Conservation (phyloP, 2,329 filamentous ascomycete species). For the Diaporthe sp. region DNA sequence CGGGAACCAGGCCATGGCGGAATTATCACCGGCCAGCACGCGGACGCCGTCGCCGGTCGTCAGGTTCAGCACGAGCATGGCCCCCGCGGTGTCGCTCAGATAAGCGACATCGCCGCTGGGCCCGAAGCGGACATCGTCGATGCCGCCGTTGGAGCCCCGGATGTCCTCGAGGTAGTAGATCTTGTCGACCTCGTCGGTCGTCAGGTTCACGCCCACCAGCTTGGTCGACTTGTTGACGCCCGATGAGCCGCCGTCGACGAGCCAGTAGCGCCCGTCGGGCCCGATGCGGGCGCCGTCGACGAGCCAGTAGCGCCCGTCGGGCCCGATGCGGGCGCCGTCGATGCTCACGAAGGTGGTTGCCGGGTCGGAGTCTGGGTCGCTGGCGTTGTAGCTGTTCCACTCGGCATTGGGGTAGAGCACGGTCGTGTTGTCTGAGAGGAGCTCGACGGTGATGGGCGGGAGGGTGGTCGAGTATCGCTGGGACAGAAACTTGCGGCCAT, state of each 20-base stretch:
- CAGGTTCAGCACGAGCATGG: conserved; percentile 21
- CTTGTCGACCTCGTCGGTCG: conserved; percentile 49
- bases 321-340: conserved; percentile 49
- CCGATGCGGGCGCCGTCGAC: conserved; percentile 51
- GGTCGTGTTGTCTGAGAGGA: conserved; percentile 42
- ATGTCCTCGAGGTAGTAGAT: conserved; percentile 52
- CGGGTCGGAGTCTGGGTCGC: conserved; percentile 43
- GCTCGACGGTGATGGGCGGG: conserved; percentile 25
- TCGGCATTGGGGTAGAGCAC: conserved; percentile 47
- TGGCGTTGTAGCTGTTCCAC: conserved; percentile 49
- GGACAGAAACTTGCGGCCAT: conserved; percentile 20
- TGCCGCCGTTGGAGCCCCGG: conserved; percentile 46
- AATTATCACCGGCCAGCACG: conserved; percentile 40
- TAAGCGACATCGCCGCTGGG: conserved; percentile 46
- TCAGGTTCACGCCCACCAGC: conserved; percentile 51
- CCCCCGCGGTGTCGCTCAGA: conserved; percentile 42
- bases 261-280: conserved; percentile 50
- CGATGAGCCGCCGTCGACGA: conserved; percentile 50
- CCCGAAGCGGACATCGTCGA: conserved; percentile 54
- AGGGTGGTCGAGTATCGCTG: conserved; percentile 23
- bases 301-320: conserved; percentile 50
- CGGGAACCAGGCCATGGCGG: conserved; percentile 12
- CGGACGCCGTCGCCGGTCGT: conserved; percentile 10
- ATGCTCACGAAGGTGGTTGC: conserved; percentile 45
- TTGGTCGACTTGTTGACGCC: conserved; percentile 47